Conservation (phyloP, 139 green algal species). For the Chlorella sp. region DNA sequence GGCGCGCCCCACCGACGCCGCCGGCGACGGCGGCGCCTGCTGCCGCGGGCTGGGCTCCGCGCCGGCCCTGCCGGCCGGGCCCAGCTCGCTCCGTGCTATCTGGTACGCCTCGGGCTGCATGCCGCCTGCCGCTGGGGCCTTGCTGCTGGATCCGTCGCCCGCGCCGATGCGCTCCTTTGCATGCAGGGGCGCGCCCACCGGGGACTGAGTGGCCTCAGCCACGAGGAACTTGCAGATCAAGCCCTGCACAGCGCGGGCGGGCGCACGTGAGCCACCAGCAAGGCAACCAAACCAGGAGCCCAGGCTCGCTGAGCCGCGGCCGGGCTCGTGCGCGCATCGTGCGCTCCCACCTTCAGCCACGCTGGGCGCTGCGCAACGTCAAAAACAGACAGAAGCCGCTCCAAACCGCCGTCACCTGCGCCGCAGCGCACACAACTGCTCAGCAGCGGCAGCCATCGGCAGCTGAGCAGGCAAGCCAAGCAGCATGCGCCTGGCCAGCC, state of each 20-base stretch:
- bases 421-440: neutral
- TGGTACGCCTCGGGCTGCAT: too few relatives aligned
- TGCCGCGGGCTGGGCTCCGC: too few relatives aligned
- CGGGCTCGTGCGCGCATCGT: neutral
- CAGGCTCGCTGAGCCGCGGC: neutral
- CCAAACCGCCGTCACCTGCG: conserved; percentile 24
- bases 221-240: conserved; percentile 23
- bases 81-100: too few relatives aligned
- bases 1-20: too few relatives aligned
- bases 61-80: too few relatives aligned
- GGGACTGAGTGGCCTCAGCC: neutral
- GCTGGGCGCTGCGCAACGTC: conserved; percentile 9
- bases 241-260: neutral
- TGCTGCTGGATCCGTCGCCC: too few relatives aligned
- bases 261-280: neutral
- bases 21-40: too few relatives aligned
- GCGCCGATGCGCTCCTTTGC: too few relatives aligned
- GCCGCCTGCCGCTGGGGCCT: too few relatives aligned
- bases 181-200: too few relatives aligned
- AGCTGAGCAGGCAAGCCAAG: neutral
- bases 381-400: conserved; percentile 12
- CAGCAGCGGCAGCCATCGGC: neutral
- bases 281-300: neutral
- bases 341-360: conserved; percentile 9
- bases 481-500: neutral